Conservation (phyloP, 148 eudicot genomes). For the Nyssa sinensis region DNA sequence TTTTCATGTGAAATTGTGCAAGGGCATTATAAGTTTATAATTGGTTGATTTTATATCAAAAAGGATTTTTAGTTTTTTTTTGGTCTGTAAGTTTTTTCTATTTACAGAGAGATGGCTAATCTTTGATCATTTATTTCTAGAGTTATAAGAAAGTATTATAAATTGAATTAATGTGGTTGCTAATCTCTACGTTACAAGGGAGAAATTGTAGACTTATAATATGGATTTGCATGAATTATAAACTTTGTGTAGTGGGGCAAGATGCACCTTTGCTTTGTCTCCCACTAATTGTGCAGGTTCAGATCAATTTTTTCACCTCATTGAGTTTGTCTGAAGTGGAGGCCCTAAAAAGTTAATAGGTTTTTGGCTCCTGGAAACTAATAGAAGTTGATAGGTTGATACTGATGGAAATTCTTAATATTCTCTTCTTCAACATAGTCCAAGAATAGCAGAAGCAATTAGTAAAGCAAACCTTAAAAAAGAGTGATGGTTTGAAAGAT, state of each 20-base stretch:
- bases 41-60: background rate
- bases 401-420: background rate
- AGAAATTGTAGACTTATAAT: too few species aligned
- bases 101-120: too few species aligned
- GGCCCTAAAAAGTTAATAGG: background rate
- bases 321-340: background rate
- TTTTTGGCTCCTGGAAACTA: background rate
- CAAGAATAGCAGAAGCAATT: background rate
- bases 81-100: too few species aligned
- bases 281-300: background rate
- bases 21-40: background rate
- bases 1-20: background rate
- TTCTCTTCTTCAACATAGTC: slow-evolving; percentile 4
- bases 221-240: too few species aligned
- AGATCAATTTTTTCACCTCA: background rate
- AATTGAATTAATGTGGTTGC: too few species aligned
- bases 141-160: too few species aligned
- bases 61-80: background rate
- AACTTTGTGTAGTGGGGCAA: background rate
- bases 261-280: background rate
- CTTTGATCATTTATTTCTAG: too few species aligned
- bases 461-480: too few species aligned
- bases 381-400: background rate
- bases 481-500: too few species aligned
- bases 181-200: too few species aligned